Conservation (phyloP, 2,329 filamentous ascomycete genomes). For the Mycosphaerelloides madeirae region DNA sequence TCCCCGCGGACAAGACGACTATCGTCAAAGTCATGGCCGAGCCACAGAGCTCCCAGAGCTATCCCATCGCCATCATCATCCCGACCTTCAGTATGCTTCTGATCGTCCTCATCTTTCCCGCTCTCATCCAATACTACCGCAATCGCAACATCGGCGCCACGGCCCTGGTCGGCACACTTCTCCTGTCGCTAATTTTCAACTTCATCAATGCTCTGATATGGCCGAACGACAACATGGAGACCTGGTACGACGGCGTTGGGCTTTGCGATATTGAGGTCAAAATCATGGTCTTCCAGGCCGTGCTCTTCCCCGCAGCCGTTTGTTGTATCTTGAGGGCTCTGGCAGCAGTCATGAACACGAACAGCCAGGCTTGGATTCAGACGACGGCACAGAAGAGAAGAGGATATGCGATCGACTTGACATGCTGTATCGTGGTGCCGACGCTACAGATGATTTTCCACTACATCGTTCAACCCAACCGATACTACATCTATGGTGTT, state of each 20-base stretch:
- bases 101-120: conserved; percentile 51
- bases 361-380: conserved; percentile 49
- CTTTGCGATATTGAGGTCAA: conserved; percentile 64
- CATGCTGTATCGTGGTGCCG: conserved; percentile 55
- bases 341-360: conserved; percentile 56
- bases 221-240: conserved; percentile 52
- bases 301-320: conserved; percentile 51
- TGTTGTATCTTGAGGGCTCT: conserved; percentile 58
- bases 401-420: conserved; percentile 47
- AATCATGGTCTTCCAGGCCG: conserved; percentile 49
- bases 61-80: conserved; percentile 39
- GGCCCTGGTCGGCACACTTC: conserved; percentile 52
- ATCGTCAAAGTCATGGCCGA: conserved; percentile 1
- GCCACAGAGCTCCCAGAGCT: conserved; percentile 13
- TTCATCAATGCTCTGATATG: conserved; percentile 62
- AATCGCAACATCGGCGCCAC: conserved; percentile 58
- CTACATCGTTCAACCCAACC: conserved; percentile 54
- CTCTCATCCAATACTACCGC: conserved; percentile 56
- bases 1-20: not conserved
- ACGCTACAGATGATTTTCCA: conserved; percentile 52
- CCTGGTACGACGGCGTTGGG: conserved; percentile 55
- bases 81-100: conserved; percentile 48
- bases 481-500: conserved; percentile 57
- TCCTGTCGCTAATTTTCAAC: conserved; percentile 52
- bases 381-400: conserved; percentile 46